Conservation (phyloP, 139 green algal species). For the Nannochloris sp. region DNA sequence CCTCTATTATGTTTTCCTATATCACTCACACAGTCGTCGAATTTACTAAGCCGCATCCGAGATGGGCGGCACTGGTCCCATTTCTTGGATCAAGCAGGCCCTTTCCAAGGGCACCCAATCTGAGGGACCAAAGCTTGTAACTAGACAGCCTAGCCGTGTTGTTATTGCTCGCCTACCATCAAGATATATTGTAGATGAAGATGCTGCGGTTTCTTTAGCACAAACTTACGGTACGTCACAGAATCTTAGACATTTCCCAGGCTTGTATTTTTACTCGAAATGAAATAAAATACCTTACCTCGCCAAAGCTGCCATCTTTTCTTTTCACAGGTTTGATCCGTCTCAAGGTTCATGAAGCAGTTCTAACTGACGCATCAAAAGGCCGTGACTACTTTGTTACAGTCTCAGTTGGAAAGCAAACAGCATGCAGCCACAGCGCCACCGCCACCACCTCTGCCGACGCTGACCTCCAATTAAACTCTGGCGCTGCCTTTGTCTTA, state of each 20-base stretch:
- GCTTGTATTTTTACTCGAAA: too few species aligned
- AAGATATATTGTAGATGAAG: neutral
- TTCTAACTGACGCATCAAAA: neutral
- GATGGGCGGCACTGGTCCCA: too few species aligned
- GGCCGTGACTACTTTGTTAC: neutral
- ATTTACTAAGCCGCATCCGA: too few species aligned
- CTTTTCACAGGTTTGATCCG: neutral
- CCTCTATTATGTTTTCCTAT: too few species aligned
- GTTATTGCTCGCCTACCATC: neutral
- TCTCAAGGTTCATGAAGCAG: neutral
- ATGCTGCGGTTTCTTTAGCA: neutral
- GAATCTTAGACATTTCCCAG: too few species aligned
- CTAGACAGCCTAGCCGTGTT: neutral
- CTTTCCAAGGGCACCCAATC: neutral
- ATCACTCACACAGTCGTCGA: too few species aligned
- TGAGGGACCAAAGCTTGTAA: neutral
- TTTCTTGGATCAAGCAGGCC: too few species aligned
- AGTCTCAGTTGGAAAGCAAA: conserved; percentile 10
- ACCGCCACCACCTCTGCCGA: neutral
- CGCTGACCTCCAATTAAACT: neutral
- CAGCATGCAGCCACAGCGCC: neutral
- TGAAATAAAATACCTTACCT: conserved; percentile 3
- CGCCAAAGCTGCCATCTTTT: too few species aligned
- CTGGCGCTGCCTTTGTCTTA: conserved; percentile 23
- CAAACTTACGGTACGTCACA: neutral